Evolutionary conservation across 495 filamentous ascomycete genomes (phyloP).

Genomic region (Opeltia flavorubescens): DNA sequence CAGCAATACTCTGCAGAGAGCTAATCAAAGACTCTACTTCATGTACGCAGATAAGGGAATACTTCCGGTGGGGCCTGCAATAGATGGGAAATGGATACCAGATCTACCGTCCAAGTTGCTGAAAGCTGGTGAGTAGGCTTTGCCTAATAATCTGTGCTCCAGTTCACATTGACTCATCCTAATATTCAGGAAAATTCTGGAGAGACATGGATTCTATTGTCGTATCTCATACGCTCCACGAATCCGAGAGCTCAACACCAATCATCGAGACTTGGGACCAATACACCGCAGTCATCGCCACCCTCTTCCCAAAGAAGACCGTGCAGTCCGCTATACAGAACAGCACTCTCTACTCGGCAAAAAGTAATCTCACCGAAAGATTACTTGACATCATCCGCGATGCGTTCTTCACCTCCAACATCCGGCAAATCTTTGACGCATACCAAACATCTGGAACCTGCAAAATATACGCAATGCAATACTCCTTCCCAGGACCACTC

Average conservation of each 20-base stretch:
- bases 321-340: not conserved
- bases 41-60: conserved; percentile 13
- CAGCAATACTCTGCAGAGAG: conserved; percentile 3
- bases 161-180: no score
- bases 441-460: conserved; percentile 13
- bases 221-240: conserved; percentile 4
- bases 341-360: no score
- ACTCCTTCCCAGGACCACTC: conserved; percentile 12
- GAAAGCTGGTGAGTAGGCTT: no score
- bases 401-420: conserved; percentile 24
- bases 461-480: conserved; percentile 20
- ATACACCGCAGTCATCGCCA: conserved; percentile 1
- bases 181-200: not conserved
- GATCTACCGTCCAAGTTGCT: conserved; percentile 26
- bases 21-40: not conserved
- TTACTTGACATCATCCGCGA: conserved; percentile 19
- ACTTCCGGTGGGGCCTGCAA: conserved; percentile 28
- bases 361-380: conserved; percentile 15
- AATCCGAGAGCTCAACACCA: not conserved
- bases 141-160: no score
- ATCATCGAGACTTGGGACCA: no score
- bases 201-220: not conserved
- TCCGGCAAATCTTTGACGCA: conserved; percentile 21
- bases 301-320: not conserved
- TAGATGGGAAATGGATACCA: conserved; percentile 25